phyloP scores from a whole-genome alignment of 2,329 filamentous ascomycete genomes.

The Cladosporium austrohemisphaericum region DNA sequence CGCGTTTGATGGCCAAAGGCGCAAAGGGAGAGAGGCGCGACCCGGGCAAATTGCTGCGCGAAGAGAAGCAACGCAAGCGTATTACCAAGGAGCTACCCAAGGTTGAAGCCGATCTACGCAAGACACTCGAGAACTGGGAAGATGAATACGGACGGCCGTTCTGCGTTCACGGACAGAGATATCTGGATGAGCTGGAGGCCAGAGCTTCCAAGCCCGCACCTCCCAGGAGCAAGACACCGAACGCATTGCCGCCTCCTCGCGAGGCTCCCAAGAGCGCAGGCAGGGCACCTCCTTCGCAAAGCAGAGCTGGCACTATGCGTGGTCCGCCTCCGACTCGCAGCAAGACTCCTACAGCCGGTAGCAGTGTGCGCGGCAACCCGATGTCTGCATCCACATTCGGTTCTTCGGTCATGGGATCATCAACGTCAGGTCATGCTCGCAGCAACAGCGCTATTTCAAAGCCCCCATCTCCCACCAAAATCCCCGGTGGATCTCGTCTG shows the following conservation, averaged over 20 bases:
- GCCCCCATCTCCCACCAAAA: conserved; percentile 53
- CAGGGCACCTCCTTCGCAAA: conserved; percentile 24
- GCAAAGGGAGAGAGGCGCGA: conserved; percentile 93
- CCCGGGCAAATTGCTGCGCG: conserved; percentile 84
- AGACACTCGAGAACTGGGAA: conserved; percentile 81
- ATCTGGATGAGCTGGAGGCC: conserved; percentile 77
- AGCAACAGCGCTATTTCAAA: conserved; percentile 37
- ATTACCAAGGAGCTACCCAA: conserved; percentile 96
- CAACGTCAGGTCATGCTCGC: conserved; percentile 17
- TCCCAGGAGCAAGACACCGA: conserved; percentile 62
- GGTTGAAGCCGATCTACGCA: conserved; percentile 77
- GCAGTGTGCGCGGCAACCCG: conserved; percentile 30
- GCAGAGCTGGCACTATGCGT: conserved; percentile 39
- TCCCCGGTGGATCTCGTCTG: conserved; percentile 52
- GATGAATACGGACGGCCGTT: conserved; percentile 92
- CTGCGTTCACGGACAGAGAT: conserved; percentile 85
- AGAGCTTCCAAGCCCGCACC: conserved; percentile 58
- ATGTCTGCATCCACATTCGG: conserved; percentile 25
- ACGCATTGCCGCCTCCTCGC: conserved; percentile 25
- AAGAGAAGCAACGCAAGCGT: conserved; percentile 98
- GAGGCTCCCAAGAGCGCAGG: conserved; percentile 31
- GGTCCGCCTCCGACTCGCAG: conserved; percentile 40
- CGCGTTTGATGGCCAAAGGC: conserved; percentile 83
- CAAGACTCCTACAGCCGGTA: conserved; percentile 40
- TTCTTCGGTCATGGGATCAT: conserved; percentile 29